phyloP scores from a whole-genome alignment of 1,284 basidiomycete genomes.

The Microbotryum saponariae region DNA sequence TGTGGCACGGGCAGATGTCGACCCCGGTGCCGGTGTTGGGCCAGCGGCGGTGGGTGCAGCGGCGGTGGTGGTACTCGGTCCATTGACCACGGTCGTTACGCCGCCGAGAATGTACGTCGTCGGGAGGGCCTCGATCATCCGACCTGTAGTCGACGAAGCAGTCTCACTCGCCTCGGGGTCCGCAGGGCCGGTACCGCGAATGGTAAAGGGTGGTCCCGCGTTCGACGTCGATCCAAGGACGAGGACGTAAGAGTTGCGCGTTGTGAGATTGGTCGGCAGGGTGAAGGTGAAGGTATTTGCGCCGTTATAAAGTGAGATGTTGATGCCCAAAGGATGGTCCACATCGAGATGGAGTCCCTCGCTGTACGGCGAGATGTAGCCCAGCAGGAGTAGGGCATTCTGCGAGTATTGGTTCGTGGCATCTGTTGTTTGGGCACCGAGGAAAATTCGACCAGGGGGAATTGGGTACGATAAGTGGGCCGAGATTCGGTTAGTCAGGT shows the following conservation, averaged over 20 bases:
- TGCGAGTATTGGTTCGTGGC: background rate
- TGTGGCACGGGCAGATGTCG: too few species aligned
- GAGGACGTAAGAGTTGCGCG: constrained; percentile 23
- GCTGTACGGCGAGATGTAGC: background rate
- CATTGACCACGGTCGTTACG: background rate
- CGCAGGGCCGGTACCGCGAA: constrained; percentile 4
- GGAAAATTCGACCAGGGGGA: background rate
- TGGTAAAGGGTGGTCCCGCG: constrained; percentile 21
- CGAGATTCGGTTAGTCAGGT: background rate
- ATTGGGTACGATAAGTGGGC: background rate
- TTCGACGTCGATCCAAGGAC: constrained; percentile 20
- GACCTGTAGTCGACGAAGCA: background rate
- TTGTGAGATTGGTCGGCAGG: constrained; percentile 17
- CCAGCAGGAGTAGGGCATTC: constrained; percentile 2
- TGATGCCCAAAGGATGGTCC: constrained; percentile 15
- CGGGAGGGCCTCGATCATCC: background rate
- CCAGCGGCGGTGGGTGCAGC: too few species aligned
- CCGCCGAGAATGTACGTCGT: constrained; percentile 2
- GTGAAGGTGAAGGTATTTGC: constrained; percentile 1
- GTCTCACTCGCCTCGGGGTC: background rate
- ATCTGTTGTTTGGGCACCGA: too few species aligned
- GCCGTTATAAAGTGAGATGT: constrained; percentile 10
- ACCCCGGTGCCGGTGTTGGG: too few species aligned
- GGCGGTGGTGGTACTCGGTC: background rate
- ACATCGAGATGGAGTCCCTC: constrained; percentile 5